phyloP scores from a whole-genome alignment of 1,284 basidiomycete species.

The Sanghuangporus weigelae region DNA sequence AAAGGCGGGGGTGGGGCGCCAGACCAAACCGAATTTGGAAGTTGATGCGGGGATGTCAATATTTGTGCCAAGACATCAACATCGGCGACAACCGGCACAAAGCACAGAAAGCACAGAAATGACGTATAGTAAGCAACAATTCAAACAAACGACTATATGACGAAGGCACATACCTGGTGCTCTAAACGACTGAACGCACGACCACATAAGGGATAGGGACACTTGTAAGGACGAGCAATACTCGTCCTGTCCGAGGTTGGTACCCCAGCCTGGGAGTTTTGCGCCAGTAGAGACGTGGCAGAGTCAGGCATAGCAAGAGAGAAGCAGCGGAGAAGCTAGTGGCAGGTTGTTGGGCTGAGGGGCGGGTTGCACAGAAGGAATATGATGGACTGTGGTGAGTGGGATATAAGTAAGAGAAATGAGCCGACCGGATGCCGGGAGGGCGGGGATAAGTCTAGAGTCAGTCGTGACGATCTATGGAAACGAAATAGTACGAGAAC shows the following conservation, averaged over 20 bases:
- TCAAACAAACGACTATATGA: slow-evolving; percentile 15
- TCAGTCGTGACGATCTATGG: neutral
- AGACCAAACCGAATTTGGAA: neutral
- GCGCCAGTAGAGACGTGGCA: slow-evolving; percentile 5
- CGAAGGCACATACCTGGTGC: slow-evolving; percentile 67
- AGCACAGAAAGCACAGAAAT: slow-evolving; percentile 7
- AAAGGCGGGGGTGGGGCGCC: slow-evolving; percentile 5
- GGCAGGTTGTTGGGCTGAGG: neutral
- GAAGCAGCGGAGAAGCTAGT: neutral
- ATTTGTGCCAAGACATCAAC: slow-evolving; percentile 15
- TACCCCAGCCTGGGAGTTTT: slow-evolving; percentile 2
- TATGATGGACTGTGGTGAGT: neutral
- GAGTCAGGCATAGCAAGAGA: slow-evolving; percentile 1
- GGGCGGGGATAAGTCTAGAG: neutral
- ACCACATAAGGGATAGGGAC: slow-evolving; percentile 88
- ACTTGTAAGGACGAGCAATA: slow-evolving; percentile 85
- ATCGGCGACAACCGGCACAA: slow-evolving; percentile 3
- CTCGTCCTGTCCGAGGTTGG: slow-evolving; percentile 43
- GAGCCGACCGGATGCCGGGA: neutral
- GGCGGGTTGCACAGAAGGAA: neutral
- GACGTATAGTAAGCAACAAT: neutral
- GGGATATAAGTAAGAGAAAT: neutral
- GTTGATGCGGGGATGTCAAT: neutral
- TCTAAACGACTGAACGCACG: slow-evolving; percentile 88
- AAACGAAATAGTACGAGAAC: neutral